Percentiles rank a stretch among this genome's conserved stretches.
These are phyloP conservation scores for Rhodotorula toruloides DNA, from an alignment of 768 basidiomycete genomes.

Conservation along the genomic window DNA sequence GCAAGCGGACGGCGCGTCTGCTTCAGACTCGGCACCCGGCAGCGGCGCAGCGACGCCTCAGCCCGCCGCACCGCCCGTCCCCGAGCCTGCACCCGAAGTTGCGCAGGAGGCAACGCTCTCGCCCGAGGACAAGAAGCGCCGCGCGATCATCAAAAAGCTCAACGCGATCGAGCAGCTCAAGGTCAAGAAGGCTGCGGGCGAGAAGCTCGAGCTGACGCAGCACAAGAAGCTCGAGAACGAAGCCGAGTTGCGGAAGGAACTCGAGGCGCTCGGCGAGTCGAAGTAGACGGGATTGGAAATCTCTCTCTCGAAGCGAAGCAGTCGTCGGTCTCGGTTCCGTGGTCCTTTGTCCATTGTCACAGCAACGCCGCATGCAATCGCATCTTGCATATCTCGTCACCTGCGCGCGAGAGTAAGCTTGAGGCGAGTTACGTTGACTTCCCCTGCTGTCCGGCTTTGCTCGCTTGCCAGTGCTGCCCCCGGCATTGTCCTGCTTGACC, in stretches of 20 bases:
- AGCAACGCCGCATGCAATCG: too few species aligned
- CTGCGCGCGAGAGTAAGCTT: too few species aligned
- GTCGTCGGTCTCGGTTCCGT: too few species aligned
- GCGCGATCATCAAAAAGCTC: constrained; percentile 95
- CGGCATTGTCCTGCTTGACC: too few species aligned
- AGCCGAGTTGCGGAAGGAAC: constrained; percentile 35
- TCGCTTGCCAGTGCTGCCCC: too few species aligned
- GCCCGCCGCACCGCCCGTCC: not conserved
- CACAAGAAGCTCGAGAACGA: constrained; percentile 74
- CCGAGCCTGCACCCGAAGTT: not conserved
- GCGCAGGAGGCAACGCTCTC: constrained; percentile 36
- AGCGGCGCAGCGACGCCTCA: constrained; percentile 21
- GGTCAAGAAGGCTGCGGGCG: constrained; percentile 80
- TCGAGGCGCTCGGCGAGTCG: constrained; percentile 15
- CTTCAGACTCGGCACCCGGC: not conserved
- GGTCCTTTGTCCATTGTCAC: too few species aligned
- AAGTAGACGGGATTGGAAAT: too few species aligned
- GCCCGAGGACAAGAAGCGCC: constrained; percentile 72
- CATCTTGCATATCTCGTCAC: too few species aligned
- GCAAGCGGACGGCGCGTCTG: not conserved
- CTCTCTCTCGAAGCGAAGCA: too few species aligned
- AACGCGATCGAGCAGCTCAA: constrained; percentile 99
- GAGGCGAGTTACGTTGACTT: too few species aligned
- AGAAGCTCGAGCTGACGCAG: constrained; percentile 89
- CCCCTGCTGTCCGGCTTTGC: too few species aligned